Percentiles rank a stretch among this genome's conserved stretches.
These are phyloP conservation scores for Backusella australiensis DNA, from an alignment of 192 early-diverging fungal genomes.

Conservation along the genomic window DNA sequence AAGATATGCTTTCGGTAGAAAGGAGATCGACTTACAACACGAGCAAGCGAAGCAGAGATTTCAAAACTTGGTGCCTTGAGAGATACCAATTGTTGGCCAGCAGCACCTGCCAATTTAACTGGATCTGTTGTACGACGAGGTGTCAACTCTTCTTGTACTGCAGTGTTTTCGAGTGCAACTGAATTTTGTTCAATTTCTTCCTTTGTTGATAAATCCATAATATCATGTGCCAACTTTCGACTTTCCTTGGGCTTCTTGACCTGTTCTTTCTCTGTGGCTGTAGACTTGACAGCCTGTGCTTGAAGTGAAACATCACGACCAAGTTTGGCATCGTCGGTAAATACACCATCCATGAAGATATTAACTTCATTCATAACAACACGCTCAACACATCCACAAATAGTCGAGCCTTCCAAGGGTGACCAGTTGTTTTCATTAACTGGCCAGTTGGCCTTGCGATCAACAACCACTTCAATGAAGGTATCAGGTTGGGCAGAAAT, in stretches of 20 bases:
- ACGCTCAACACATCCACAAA: conserved; percentile 79
- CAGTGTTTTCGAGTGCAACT: conserved; percentile 16
- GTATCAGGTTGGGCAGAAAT: conserved; percentile 93
- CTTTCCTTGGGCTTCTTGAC: background rate
- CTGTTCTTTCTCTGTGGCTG: background rate
- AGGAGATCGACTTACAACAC: conserved; percentile 66
- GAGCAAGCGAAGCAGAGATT: conserved; percentile 38
- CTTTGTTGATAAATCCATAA: background rate
- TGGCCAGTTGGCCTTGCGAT: conserved; percentile 59
- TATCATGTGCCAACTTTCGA: background rate
- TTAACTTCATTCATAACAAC: conserved; percentile 88
- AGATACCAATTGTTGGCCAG: conserved; percentile 18
- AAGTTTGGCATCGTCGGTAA: conserved; percentile 36
- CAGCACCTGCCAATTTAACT: conserved; percentile 18
- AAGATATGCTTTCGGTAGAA: conserved; percentile 96
- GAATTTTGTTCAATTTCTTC: background rate
- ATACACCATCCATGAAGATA: conserved; percentile 80
- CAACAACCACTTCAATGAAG: conserved; percentile 92
- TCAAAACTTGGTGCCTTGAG: conserved; percentile 19
- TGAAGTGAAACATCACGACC: conserved; percentile 49
- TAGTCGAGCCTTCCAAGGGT: conserved; percentile 58
- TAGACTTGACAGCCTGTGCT: conserved; percentile 31
- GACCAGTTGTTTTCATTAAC: conserved; percentile 45
- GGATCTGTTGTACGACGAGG: conserved; percentile 5
- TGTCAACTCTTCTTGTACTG: conserved; percentile 3